Evolutionary conservation across 139 green algal species (phyloP).

Genomic region (Pleodorina starrii): DNA sequence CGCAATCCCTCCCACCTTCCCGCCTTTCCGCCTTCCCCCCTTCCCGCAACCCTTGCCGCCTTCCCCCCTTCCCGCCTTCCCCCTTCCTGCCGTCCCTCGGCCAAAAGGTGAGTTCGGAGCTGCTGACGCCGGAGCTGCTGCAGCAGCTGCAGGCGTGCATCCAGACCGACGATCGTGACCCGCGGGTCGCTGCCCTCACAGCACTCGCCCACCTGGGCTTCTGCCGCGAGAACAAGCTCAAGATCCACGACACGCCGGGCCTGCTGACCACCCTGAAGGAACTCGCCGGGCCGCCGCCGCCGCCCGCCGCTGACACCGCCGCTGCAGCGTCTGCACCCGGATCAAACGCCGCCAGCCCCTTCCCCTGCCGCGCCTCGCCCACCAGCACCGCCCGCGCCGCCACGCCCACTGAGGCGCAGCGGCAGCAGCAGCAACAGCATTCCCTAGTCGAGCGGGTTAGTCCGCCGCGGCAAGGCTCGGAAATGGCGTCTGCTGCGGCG

Average conservation of each 20-base stretch:
- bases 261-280: slow-evolving; percentile 66
- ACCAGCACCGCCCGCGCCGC: too few species aligned
- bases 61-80: not conserved
- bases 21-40: too few species aligned
- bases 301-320: slow-evolving; percentile 20
- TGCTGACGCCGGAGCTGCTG: slow-evolving; percentile 59
- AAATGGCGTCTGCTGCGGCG: not conserved
- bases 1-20: too few species aligned
- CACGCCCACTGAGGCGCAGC: too few species aligned
- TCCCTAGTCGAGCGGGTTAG: too few species aligned
- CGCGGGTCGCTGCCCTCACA: slow-evolving; percentile 63
- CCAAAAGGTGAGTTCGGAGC: slow-evolving; percentile 41
- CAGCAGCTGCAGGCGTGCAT: slow-evolving; percentile 60
- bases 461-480: too few species aligned
- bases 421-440: too few species aligned
- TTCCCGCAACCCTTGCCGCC: too few species aligned
- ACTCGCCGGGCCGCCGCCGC: slow-evolving; percentile 52
- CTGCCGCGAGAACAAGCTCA: slow-evolving; percentile 60
- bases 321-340: not conserved
- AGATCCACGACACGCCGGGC: slow-evolving; percentile 46
- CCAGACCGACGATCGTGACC: not conserved
- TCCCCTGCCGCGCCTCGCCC: too few species aligned
- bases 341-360: too few species aligned
- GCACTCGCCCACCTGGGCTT: slow-evolving; percentile 80
- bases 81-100: not conserved